Percentiles rank a stretch among this genome's conserved stretches.
These are phyloP conservation scores for Xylaria longipes DNA, from an alignment of 495 filamentous ascomycete species.

Conservation along the genomic window DNA sequence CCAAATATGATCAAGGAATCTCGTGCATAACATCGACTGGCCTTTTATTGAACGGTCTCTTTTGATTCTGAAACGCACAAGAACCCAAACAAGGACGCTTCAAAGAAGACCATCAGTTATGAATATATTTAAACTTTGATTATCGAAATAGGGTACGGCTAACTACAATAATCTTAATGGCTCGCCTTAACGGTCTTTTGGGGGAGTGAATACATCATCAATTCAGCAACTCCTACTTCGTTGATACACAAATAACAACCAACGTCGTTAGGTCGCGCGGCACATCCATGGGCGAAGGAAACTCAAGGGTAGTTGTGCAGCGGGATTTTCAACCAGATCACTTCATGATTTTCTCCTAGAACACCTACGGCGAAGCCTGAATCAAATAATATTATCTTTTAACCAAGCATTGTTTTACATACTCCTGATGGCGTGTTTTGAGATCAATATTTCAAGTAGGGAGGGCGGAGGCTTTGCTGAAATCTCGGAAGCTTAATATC, in stretches of 20 bases:
- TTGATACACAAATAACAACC: constrained; percentile 13
- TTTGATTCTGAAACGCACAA: background rate
- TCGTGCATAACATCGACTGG: background rate
- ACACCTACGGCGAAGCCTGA: constrained; percentile 9
- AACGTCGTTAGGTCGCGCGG: background rate
- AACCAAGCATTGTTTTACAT: constrained; percentile 19
- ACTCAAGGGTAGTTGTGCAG: constrained; percentile 8
- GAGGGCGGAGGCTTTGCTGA: constrained; percentile 15
- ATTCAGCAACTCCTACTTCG: background rate
- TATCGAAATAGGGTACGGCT: background rate
- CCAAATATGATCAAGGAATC: background rate
- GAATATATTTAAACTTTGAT: background rate
- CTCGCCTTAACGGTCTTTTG: background rate
- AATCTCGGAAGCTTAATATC: constrained; percentile 19
- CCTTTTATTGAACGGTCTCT: background rate
- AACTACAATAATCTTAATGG: background rate
- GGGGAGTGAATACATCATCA: background rate
- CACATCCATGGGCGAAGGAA: constrained; percentile 15
- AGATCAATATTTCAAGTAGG: constrained; percentile 20
- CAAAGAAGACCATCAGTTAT: background rate
- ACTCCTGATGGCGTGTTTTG: constrained; percentile 20
- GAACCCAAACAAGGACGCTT: background rate
- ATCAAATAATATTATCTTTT: constrained; percentile 17
- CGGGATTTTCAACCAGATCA: constrained; percentile 18
- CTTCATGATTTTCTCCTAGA: constrained; percentile 20